Conservation (phyloP, 129 eudicot species). For the Ambrosia artemisiifolia region DNA sequence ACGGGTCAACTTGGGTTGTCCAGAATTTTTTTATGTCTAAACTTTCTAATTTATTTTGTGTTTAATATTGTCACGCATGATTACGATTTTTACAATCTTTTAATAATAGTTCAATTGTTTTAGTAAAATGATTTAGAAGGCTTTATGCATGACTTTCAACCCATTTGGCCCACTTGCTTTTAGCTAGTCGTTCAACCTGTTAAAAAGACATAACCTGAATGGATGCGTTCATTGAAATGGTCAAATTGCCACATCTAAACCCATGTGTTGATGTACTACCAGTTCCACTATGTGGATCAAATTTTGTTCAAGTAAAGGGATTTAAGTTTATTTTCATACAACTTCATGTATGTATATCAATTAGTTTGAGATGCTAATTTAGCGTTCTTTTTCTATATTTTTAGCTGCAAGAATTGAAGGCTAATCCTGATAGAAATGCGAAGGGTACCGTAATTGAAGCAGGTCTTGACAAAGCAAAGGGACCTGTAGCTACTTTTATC, state of each 20-base stretch:
- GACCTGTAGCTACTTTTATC: constrained; percentile 91
- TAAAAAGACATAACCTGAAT: neutral
- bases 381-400: constrained; percentile 1
- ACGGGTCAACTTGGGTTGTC: neutral
- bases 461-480: constrained; percentile 91
- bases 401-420: constrained; percentile 94
- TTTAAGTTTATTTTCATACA: neutral
- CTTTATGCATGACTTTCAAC: neutral
- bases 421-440: constrained; percentile 85
- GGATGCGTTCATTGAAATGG: neutral
- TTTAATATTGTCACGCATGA: neutral
- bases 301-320: constrained; percentile 1
- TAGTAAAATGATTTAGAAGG: neutral
- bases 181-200: neutral
- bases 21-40: neutral
- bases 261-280: neutral
- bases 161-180: neutral
- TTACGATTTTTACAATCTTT: neutral
- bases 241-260: neutral
- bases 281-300: neutral
- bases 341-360: neutral
- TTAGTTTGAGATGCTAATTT: constrained; percentile 3
- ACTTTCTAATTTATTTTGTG: neutral
- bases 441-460: constrained; percentile 96
- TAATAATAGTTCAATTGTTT: neutral